Evolutionary conservation across 2,329 filamentous ascomycete species (phyloP).

Genomic region (Phyllosticta citrichinensis): DNA sequence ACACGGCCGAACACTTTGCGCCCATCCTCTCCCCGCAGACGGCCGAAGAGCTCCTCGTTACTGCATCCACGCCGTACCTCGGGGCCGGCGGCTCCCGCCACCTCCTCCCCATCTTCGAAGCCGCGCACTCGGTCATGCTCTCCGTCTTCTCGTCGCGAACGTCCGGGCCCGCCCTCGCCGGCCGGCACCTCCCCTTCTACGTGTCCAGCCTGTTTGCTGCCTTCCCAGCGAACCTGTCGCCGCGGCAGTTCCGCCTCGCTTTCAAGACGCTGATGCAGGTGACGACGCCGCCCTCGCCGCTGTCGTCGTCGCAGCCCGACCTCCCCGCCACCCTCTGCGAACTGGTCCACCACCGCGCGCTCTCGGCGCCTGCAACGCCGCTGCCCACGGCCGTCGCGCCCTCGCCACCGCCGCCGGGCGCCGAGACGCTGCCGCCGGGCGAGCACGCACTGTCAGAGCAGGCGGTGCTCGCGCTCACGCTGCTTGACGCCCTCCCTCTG

Average conservation of each 20-base stretch:
- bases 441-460: slow-evolving; percentile 58
- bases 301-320: slow-evolving; percentile 62
- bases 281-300: slow-evolving; percentile 66
- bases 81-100: slow-evolving; percentile 46
- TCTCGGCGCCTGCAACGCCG: slow-evolving; percentile 40
- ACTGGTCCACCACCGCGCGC: slow-evolving; percentile 58
- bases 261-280: slow-evolving; percentile 79
- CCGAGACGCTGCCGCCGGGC: slow-evolving; percentile 17
- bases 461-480: slow-evolving; percentile 61
- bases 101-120: slow-evolving; percentile 68
- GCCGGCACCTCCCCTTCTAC: slow-evolving; percentile 69
- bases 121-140: slow-evolving; percentile 73
- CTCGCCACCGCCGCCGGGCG: slow-evolving; percentile 24
- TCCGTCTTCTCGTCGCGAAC: slow-evolving; percentile 72
- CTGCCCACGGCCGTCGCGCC: slow-evolving; percentile 28
- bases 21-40: slow-evolving; percentile 54
- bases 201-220: slow-evolving; percentile 69
- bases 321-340: slow-evolving; percentile 76
- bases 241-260: slow-evolving; percentile 78
- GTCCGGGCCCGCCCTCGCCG: slow-evolving; percentile 56
- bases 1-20: slow-evolving; percentile 74
- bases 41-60: slow-evolving; percentile 64
- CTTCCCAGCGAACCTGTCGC: slow-evolving; percentile 68
- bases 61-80: slow-evolving; percentile 66
- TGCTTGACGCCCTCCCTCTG: slow-evolving; percentile 70